Evolutionary conservation across 1,139 yeast species (phyloP).

Genomic region (Yamadazyma blattariae): DNA sequence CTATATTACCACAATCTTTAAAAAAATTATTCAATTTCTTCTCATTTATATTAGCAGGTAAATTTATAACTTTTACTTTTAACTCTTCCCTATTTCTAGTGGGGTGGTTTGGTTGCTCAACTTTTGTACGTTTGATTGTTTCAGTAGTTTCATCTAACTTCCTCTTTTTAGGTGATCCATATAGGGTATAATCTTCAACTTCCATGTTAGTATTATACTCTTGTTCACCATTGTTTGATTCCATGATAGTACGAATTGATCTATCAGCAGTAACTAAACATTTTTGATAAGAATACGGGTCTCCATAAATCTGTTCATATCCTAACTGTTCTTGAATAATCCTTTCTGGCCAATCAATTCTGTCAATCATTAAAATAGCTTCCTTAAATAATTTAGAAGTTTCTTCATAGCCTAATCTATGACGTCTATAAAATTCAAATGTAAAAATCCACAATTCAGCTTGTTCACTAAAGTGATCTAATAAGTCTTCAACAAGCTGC

Average conservation of each 20-base stretch:
- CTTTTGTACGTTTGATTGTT: slow-evolving; percentile 5
- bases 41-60: slow-evolving; percentile 31
- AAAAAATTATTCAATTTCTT: slow-evolving; percentile 42
- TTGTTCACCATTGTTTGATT: not conserved
- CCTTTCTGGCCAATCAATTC: slow-evolving; percentile 52
- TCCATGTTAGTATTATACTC: not conserved
- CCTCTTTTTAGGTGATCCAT: not conserved
- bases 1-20: slow-evolving; percentile 55
- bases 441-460: slow-evolving; percentile 51
- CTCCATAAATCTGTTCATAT: slow-evolving; percentile 38
- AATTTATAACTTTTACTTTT: slow-evolving; percentile 45
- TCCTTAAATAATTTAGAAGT: slow-evolving; percentile 25
- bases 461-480: slow-evolving; percentile 26
- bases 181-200: not conserved
- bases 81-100: slow-evolving; percentile 56
- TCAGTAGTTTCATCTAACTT: not conserved
- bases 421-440: slow-evolving; percentile 34
- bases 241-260: slow-evolving; percentile 11
- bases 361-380: slow-evolving; percentile 26
- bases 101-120: not conserved
- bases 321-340: slow-evolving; percentile 45
- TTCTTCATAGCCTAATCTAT: slow-evolving; percentile 16
- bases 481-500: slow-evolving; percentile 22
- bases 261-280: slow-evolving; percentile 21
- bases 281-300: slow-evolving; percentile 17